Evolutionary conservation across 257 asterid species (phyloP).

Genomic region (Asclepias syriaca): DNA sequence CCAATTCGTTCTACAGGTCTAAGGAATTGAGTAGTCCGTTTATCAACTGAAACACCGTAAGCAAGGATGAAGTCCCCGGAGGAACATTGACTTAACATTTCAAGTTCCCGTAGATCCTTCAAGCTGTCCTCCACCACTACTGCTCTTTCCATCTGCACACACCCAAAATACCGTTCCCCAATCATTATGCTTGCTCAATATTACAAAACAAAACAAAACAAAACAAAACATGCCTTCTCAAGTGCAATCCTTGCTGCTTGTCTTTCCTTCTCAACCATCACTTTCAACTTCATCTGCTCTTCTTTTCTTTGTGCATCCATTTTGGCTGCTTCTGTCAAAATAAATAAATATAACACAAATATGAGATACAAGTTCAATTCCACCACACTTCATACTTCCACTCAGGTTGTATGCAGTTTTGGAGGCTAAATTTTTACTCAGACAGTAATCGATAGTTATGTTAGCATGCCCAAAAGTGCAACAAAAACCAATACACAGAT

Average conservation of each 20-base stretch:
- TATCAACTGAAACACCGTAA: constrained; percentile 8
- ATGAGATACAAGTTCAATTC: neutral
- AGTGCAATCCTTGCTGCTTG: constrained; percentile 58
- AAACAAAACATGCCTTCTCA: constrained; percentile 36
- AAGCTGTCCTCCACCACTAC: constrained; percentile 37
- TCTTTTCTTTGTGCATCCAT: constrained; percentile 63
- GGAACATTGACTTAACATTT: constrained; percentile 31
- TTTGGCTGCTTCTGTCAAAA: constrained; percentile 52
- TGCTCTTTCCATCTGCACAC: constrained; percentile 42
- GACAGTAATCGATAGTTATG: neutral
- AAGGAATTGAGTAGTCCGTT: constrained; percentile 6
- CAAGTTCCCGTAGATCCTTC: constrained; percentile 39
- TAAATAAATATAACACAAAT: neutral
- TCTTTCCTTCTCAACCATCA: constrained; percentile 47
- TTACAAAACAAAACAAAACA: neutral
- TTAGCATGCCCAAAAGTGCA: neutral
- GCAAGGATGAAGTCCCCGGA: constrained; percentile 14
- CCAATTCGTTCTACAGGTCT: constrained; percentile 50
- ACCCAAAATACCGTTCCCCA: neutral
- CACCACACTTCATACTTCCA: neutral
- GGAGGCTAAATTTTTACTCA: neutral
- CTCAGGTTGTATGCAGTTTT: neutral
- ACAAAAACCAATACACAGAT: neutral
- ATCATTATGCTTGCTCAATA: neutral
- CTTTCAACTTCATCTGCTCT: constrained; percentile 38